Conservation (phyloP, 2,329 filamentous ascomycete genomes). For the Penicillium polonicum region DNA sequence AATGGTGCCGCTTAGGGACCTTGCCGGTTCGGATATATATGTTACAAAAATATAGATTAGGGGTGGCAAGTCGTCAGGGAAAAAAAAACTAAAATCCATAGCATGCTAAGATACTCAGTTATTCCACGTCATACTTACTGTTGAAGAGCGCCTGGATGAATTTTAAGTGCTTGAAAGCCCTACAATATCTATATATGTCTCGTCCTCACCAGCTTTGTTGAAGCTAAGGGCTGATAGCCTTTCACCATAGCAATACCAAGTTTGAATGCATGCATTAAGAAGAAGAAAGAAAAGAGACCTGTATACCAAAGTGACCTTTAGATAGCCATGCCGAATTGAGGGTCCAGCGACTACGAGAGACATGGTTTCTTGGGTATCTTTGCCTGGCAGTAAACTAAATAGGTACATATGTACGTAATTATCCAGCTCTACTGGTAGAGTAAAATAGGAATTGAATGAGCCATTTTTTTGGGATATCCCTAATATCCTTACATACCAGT, state of each 20-base stretch:
- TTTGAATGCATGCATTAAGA: not conserved
- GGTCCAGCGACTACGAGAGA: too few relatives aligned
- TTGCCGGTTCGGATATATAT: not conserved
- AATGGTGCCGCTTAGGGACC: too few relatives aligned
- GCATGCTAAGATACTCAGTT: not conserved
- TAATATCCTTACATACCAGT: not conserved
- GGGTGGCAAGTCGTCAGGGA: not conserved
- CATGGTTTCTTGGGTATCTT: not conserved
- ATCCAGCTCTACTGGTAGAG: not conserved
- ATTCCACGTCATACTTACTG: not conserved
- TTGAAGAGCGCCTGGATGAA: fast-evolving
- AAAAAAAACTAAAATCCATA: too few relatives aligned
- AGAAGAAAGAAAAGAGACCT: not conserved
- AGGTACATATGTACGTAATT: not conserved
- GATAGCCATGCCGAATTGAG: not conserved
- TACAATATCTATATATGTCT: not conserved
- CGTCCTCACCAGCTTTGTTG: not conserved
- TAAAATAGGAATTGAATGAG: not conserved
- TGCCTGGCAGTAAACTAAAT: not conserved
- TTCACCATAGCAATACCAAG: not conserved
- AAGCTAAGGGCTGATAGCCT: not conserved
- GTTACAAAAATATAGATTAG: not conserved
- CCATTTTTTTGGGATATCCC: too few relatives aligned
- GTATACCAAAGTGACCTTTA: not conserved
- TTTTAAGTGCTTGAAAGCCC: not conserved